Evolutionary conservation across 208 protist genomes (phyloP).

Genomic region (Leishmania tropica): DNA sequence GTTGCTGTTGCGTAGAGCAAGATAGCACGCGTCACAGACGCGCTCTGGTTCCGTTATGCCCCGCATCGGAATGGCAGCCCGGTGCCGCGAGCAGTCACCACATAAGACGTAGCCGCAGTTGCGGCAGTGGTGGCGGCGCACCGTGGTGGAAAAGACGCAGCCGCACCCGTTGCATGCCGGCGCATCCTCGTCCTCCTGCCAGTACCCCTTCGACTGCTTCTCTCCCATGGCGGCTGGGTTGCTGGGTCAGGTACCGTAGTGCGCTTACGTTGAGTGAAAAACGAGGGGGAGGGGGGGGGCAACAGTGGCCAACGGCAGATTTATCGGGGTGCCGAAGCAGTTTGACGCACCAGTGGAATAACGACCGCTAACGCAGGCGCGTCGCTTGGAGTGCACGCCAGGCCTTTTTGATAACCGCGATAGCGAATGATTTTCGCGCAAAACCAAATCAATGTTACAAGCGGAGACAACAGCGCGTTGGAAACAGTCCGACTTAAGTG

Average conservation of each 20-base stretch:
- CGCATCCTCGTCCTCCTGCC: constrained; percentile 88
- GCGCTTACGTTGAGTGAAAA: not conserved
- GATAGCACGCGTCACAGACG: constrained; percentile 80
- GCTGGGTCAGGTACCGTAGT: not conserved
- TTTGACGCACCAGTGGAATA: not conserved
- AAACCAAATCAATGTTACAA: not conserved
- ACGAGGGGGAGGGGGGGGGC: too few species aligned
- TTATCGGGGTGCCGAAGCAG: not conserved
- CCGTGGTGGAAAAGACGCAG: constrained; percentile 65
- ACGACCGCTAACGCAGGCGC: not conserved
- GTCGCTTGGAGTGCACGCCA: not conserved
- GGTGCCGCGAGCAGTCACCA: constrained; percentile 73
- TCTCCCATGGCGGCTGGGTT: constrained; percentile 43
- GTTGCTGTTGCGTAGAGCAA: constrained; percentile 39
- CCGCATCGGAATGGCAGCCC: constrained; percentile 53
- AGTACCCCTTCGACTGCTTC: constrained; percentile 72
- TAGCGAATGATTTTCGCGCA: not conserved
- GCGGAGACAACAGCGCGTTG: not conserved
- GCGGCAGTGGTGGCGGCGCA: constrained; percentile 93
- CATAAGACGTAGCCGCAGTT: constrained; percentile 95
- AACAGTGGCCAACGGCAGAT: not conserved
- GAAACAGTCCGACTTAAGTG: not conserved
- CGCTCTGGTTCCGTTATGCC: constrained; percentile 55
- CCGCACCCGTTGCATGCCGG: constrained; percentile 79
- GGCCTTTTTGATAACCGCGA: not conserved